Base-by-base conservation (phyloP, 2,329 filamentous ascomycete species). In the Cryphonectria japonica region DNA sequence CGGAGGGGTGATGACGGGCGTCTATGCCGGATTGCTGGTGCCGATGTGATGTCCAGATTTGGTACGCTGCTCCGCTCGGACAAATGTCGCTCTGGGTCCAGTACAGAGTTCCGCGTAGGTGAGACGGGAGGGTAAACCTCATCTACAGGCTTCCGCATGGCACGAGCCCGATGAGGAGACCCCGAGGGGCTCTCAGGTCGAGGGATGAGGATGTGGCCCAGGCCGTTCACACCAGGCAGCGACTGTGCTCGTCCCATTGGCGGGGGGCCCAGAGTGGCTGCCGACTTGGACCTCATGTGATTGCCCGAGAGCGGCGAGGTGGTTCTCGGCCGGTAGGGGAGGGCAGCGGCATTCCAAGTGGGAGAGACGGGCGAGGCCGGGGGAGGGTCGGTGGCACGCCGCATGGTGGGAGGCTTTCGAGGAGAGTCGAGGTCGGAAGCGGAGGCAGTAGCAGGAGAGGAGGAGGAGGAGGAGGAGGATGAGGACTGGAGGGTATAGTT, bases 191-290 rank as follows among this genome's bases (percentile, higher is more conserved):
- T 90, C 60, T 83, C 82, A 3, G 87, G 84, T 41, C 87, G 86
- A 43, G 85, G 84, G 74, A 84, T 86, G 34, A 89, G 81, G 34
- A 90, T 81, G 75, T 89, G 87, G 61, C 88, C 88, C 13, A 87
- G 83, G 52, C 85, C 87, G 75, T 86, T 89, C 69, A 90, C 85
- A 39, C 88, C 88, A 16, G 89, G 89, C 83, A 91, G 85, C 11
- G 89, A 91, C 76, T 89, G 88, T 39, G 89, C 89, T 74, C 89
- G 87, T 19, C 85, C 86, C 85, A 91, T 90, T 70, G 84, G 77
- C n/a, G 82, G 83, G 37, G 86, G 84, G 46, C 86, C 83, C 72
- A 87, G 79, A 76, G 85, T 87, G 39, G 85, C 86, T 34, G 85
- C 84, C 11, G 89, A 91, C 73, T 85, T 86, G 26, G 89, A 91